phyloP scores from a whole-genome alignment of 805 yeast genomes.

The Kluyveromyces nonfermentans region DNA sequence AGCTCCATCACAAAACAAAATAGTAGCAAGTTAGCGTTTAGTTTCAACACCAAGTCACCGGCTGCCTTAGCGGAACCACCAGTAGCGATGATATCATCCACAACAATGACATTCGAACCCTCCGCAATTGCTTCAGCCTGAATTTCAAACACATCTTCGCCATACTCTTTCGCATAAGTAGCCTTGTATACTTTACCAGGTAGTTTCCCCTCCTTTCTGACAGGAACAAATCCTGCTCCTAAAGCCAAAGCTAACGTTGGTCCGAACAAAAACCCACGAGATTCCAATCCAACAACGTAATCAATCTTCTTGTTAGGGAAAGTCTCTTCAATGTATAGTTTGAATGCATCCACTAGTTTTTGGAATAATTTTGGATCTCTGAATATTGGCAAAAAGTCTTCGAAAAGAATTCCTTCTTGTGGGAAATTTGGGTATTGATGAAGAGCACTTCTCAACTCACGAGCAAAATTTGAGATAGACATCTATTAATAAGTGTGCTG shows the following conservation, averaged over 20 bases:
- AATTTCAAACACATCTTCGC: conserved; percentile 80
- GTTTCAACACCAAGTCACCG: conserved; percentile 63
- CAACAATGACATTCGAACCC: conserved; percentile 75
- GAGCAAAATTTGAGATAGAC: conserved; percentile 29
- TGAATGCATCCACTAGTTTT: conserved; percentile 72
- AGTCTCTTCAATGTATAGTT: conserved; percentile 52
- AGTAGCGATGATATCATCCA: conserved; percentile 96
- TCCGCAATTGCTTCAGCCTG: conserved; percentile 73
- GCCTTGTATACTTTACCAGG: conserved; percentile 78
- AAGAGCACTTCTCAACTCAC: conserved; percentile 43
- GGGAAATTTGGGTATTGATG: conserved; percentile 93
- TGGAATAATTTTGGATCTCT: conserved; percentile 72
- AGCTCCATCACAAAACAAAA: conserved; percentile 89
- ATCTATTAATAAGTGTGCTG: conserved; percentile 11
- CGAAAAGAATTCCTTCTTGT: conserved; percentile 81
- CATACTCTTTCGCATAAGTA: conserved; percentile 83
- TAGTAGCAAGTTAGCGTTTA: conserved; percentile 67
- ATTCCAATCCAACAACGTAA: conserved; percentile 87
- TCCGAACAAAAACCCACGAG: conserved; percentile 95
- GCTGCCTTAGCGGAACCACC: conserved; percentile 97
- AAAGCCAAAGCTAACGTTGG: conserved; percentile 88
- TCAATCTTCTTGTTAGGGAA: conserved; percentile 59
- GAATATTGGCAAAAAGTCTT: conserved; percentile 94
- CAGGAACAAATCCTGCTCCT: conserved; percentile 87
- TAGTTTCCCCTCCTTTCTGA: conserved; percentile 90